These are phyloP conservation scores for Grosmannia huntii DNA, from an alignment of 2,329 filamentous ascomycete genomes.

Conservation along the genomic window DNA sequence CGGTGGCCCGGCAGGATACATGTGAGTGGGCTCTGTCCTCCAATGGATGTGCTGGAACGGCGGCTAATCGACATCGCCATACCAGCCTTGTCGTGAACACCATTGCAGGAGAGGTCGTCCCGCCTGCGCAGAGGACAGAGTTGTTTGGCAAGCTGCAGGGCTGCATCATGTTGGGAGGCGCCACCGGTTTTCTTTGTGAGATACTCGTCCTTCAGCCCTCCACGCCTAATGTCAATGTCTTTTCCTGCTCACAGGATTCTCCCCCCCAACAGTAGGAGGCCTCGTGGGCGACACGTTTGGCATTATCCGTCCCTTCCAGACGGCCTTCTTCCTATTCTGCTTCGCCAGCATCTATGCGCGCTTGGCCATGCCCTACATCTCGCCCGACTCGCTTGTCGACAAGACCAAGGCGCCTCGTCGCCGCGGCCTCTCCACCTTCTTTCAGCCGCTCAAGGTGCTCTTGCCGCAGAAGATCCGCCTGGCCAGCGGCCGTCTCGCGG, in stretches of 20 bases:
- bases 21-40: slow-evolving; percentile 25
- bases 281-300: slow-evolving; percentile 50
- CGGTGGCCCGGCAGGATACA: slow-evolving; percentile 56
- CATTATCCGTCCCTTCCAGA: slow-evolving; percentile 51
- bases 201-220: not conserved
- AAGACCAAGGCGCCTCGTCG: slow-evolving; percentile 16
- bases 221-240: not conserved
- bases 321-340: slow-evolving; percentile 45
- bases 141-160: slow-evolving; percentile 55
- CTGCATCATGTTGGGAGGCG: slow-evolving; percentile 52
- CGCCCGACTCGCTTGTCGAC: slow-evolving; percentile 25
- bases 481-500: slow-evolving; percentile 33
- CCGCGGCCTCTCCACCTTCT: slow-evolving; percentile 37
- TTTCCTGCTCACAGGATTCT: not conserved
- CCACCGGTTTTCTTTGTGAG: slow-evolving; percentile 46
- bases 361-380: slow-evolving; percentile 35
- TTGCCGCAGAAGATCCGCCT: slow-evolving; percentile 42
- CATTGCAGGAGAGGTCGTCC: slow-evolving; percentile 52
- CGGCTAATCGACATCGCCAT: not conserved
- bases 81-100: slow-evolving; percentile 51
- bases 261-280: slow-evolving; percentile 36
- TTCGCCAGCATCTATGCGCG: slow-evolving; percentile 28
- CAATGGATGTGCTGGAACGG: not conserved
- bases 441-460: slow-evolving; percentile 51
- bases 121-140: slow-evolving; percentile 45